These are phyloP conservation scores for Solanum dulcamara DNA, from an alignment of 257 asterid species.

Conservation along the genomic window DNA sequence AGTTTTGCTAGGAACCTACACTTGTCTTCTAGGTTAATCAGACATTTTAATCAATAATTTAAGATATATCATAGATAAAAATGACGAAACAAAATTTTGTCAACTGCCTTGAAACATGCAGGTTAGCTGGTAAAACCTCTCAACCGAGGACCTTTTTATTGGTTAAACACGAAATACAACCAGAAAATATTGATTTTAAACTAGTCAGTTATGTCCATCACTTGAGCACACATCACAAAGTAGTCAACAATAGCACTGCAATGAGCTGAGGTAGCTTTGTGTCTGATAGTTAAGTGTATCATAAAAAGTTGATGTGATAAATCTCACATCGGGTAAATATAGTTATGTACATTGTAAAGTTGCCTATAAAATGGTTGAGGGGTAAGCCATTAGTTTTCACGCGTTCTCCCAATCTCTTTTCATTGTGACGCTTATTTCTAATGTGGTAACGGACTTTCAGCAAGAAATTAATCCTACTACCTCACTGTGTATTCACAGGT, in stretches of 20 bases:
- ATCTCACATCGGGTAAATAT: background rate
- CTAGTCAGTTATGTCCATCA: background rate
- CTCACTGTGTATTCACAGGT: background rate
- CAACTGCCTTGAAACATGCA: background rate
- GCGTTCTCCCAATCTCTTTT: background rate
- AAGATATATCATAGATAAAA: background rate
- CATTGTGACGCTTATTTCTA: background rate
- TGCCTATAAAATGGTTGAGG: background rate
- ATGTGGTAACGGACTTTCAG: background rate
- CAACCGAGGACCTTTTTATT: background rate
- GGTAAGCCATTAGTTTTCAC: background rate
- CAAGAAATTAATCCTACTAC: background rate
- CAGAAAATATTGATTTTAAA: background rate
- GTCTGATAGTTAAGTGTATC: background rate
- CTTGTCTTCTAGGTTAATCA: background rate
- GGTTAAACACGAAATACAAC: background rate
- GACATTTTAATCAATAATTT: background rate
- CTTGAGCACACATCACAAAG: background rate
- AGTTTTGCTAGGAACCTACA: background rate
- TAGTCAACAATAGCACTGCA: background rate
- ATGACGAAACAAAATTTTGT: background rate
- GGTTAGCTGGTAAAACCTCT: background rate
- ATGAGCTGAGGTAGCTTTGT: background rate
- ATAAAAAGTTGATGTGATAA: background rate
- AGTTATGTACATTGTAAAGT: background rate